phyloP scores from a whole-genome alignment of 208 protist species.

The Entamoeba dispar region DNA sequence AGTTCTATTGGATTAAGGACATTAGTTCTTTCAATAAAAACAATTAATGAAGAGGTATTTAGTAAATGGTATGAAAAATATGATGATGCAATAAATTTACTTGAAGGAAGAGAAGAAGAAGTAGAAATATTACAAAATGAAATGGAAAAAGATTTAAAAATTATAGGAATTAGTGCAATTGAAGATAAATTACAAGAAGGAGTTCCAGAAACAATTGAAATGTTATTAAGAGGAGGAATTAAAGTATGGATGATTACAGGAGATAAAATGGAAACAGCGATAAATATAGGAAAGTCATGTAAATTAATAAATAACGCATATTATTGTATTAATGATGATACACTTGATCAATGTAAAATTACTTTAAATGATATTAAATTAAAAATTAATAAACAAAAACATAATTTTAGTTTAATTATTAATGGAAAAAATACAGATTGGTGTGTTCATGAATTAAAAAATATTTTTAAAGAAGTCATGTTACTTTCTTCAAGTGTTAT shows the following conservation, averaged over 20 bases:
- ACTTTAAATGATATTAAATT: too few species aligned
- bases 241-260: slow-evolving; percentile 90
- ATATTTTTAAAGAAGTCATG: background rate
- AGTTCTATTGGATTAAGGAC: background rate
- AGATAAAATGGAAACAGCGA: slow-evolving; percentile 85
- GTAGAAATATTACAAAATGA: background rate
- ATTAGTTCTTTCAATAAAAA: background rate
- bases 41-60: background rate
- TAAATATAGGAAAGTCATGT: slow-evolving; percentile 16
- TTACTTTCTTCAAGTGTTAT: background rate
- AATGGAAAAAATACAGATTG: too few species aligned
- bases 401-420: rapidly evolving
- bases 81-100: background rate
- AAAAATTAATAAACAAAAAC: rapidly evolving
- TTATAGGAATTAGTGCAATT: slow-evolving; percentile 23
- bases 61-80: background rate
- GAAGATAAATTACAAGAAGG: slow-evolving; percentile 36
- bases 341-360: too few species aligned
- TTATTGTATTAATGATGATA: background rate
- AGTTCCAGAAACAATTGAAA: slow-evolving; percentile 34
- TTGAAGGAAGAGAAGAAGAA: background rate
- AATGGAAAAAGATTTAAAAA: background rate
- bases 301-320: background rate
- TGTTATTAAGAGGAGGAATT: slow-evolving; percentile 45
- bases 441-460: background rate